phyloP scores from a whole-genome alignment of 257 asterid species.

The Scutellaria baicalensis region DNA sequence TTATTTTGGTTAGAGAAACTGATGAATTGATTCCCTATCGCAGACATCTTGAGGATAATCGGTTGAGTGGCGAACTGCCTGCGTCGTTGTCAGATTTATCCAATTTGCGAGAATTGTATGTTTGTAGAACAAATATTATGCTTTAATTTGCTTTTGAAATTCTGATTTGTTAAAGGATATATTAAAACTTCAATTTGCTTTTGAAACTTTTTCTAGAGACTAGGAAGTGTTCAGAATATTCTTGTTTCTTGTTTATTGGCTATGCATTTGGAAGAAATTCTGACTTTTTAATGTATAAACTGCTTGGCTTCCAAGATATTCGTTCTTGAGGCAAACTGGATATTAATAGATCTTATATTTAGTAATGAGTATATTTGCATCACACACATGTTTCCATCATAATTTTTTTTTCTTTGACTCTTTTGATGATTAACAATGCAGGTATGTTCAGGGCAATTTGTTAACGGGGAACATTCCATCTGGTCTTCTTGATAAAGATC shows the following conservation, averaged over 20 bases:
- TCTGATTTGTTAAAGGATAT: neutral
- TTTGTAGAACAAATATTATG: constrained; percentile 14
- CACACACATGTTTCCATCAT: neutral
- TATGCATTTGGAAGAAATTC: neutral
- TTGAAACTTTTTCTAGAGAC: neutral
- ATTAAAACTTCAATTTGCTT: neutral
- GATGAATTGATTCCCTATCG: constrained; percentile 15
- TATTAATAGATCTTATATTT: neutral
- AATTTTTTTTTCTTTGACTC: neutral
- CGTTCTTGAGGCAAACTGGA: neutral
- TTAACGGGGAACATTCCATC: constrained; percentile 71
- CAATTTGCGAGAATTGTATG: constrained; percentile 87
- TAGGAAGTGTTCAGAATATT: neutral
- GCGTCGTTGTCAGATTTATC: constrained; percentile 52
- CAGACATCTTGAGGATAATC: constrained; percentile 88
- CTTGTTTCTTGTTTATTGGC: neutral
- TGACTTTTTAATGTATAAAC: neutral
- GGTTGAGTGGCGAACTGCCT: constrained; percentile 72
- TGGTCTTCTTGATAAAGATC: constrained; percentile 51
- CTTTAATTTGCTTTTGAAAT: neutral
- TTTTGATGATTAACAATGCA: constrained; percentile 29
- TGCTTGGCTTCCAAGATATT: neutral
- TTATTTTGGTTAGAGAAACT: constrained; percentile 3
- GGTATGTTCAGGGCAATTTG: constrained; percentile 79
- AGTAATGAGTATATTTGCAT: neutral